Evolutionary conservation across 2,329 filamentous ascomycete genomes (phyloP).

Genomic region (Cryphonectria carpinicola): DNA sequence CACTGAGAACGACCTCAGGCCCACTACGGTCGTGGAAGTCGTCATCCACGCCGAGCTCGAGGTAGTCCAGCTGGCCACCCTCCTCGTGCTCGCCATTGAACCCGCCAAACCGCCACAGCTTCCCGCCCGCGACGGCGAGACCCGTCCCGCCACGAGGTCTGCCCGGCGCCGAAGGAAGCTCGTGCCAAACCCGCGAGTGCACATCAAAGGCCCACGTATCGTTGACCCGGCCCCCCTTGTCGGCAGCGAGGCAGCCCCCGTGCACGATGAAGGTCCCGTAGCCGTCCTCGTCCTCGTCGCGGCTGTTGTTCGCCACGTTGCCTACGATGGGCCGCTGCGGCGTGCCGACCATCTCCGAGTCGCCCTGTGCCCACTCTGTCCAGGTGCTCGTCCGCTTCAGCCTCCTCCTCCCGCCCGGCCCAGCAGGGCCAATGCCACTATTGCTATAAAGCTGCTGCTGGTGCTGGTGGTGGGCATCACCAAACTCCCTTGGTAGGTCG

Average conservation of each 20-base stretch:
- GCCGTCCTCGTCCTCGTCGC: conserved; percentile 64
- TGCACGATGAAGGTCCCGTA: conserved; percentile 75
- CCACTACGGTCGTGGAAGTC: conserved; percentile 55
- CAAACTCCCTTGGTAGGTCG: conserved; percentile 59
- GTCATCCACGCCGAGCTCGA: conserved; percentile 61
- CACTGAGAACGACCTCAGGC: conserved; percentile 55
- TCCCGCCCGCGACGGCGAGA: conserved; percentile 65
- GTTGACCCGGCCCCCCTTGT: conserved; percentile 53
- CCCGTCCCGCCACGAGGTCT: conserved; percentile 69
- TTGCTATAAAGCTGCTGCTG: conserved; percentile 26
- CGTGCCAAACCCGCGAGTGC: conserved; percentile 65
- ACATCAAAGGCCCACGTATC: conserved; percentile 84
- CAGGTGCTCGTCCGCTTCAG: conserved; percentile 39
- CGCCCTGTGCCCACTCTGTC: conserved; percentile 60
- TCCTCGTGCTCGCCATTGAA: conserved; percentile 73
- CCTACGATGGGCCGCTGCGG: conserved; percentile 64
- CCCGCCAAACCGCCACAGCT: conserved; percentile 79
- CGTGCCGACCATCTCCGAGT: conserved; percentile 57
- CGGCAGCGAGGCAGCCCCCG: conserved; percentile 67
- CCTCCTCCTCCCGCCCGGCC: background rate
- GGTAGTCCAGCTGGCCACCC: conserved; percentile 72
- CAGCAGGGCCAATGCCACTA: background rate
- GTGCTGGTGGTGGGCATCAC: conserved; percentile 31
- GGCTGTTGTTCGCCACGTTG: conserved; percentile 58
- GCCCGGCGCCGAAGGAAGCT: conserved; percentile 68